Conservation (phyloP, 179 eudicot species). For the Amaranthus tricolor region DNA sequence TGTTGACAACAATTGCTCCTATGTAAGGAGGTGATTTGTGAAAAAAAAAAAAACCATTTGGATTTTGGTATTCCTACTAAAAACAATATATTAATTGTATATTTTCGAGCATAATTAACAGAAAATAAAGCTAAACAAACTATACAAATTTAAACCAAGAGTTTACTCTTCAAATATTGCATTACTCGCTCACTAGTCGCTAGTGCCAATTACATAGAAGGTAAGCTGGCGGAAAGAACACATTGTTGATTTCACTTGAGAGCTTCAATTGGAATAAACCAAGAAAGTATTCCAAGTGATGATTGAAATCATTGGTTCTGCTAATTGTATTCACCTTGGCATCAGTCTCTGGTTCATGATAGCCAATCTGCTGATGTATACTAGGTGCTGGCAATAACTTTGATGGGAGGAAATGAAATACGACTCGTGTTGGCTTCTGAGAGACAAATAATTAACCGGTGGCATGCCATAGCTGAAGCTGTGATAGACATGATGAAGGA, state of each 20-base stretch:
- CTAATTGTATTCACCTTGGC: not conserved
- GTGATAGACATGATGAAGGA: conserved; percentile 42
- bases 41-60: too few relatives aligned
- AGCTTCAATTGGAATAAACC: not conserved
- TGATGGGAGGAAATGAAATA: conserved; percentile 39
- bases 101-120: too few relatives aligned
- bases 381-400: conserved; percentile 35
- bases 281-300: not conserved
- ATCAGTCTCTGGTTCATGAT: not conserved
- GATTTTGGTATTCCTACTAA: too few relatives aligned
- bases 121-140: too few relatives aligned
- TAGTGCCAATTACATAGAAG: too few relatives aligned
- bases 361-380: not conserved
- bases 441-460: conserved; percentile 48
- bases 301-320: not conserved
- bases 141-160: too few relatives aligned
- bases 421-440: conserved; percentile 42
- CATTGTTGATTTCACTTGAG: not conserved
- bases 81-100: too few relatives aligned
- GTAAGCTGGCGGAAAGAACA: not conserved
- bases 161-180: too few relatives aligned
- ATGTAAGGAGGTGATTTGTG: too few relatives aligned
- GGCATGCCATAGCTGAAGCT: conserved; percentile 69
- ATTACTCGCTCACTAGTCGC: too few relatives aligned
- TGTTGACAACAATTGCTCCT: too few relatives aligned